These are phyloP conservation scores for Ligustrum vulgare DNA, from an alignment of 257 asterid genomes.

Conservation along the genomic window DNA sequence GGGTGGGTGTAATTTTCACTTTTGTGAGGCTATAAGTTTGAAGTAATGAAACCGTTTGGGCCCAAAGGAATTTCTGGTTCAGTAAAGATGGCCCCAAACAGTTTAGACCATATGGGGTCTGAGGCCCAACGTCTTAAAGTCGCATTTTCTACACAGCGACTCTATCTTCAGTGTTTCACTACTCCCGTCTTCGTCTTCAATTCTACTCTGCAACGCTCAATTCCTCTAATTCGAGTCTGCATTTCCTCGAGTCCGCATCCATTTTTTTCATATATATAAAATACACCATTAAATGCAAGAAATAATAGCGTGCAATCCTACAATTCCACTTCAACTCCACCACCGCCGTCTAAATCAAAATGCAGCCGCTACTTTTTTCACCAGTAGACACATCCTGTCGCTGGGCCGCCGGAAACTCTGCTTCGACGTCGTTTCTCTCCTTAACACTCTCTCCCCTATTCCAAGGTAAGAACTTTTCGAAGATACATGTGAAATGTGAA, in stretches of 20 bases:
- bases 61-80: not conserved
- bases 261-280: not conserved
- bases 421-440: conserved; percentile 50
- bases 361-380: conserved; percentile 11
- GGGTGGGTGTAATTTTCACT: no score
- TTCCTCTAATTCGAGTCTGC: conserved; percentile 6
- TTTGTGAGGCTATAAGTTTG: no score
- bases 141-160: not conserved
- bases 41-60: not conserved
- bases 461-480: conserved; percentile 33
- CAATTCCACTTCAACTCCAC: conserved; percentile 31
- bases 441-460: conserved; percentile 33
- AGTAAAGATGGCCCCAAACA: not conserved
- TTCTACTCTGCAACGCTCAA: conserved; percentile 30
- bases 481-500: not conserved
- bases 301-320: conserved; percentile 26
- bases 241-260: conserved; percentile 6
- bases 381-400: conserved; percentile 30
- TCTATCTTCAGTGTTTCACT: conserved; percentile 1
- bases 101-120: not conserved
- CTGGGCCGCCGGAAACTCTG: conserved; percentile 86
- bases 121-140: conserved; percentile 4
- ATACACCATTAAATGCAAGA: conserved; percentile 33
- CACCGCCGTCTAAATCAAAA: conserved; percentile 11
- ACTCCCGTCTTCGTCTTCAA: not conserved